Evolutionary conservation across 768 basidiomycete species (phyloP), one percentile per base, ranked within the genome.

Genomic region (Lentinula raphanica): DNA sequence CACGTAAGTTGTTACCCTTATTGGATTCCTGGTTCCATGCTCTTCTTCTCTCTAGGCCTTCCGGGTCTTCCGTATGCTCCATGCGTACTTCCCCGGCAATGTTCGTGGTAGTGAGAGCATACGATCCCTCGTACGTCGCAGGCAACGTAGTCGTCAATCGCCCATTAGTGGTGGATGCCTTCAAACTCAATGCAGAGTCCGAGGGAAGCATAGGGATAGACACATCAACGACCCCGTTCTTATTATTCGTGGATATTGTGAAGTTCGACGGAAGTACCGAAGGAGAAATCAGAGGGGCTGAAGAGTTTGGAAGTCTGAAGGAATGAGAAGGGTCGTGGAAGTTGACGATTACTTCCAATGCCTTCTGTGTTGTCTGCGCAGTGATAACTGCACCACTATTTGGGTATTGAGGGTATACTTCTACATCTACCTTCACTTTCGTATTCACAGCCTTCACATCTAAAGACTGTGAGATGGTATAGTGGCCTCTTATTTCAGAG

Each of bases 211-310:
- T 54, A 12, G 69, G 64, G 59, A 78, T 63, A 7, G 59, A 53
- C 29, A 79, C 49, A 5, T 59, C 15, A 45, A 76, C 45, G 4
- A 62, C 68, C 2, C 60, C 66, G 65, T 79, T 79, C 7, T 66
- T 66, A 65, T 79, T 79, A 8, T 65, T 66, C 1, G 77, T 72
- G 3, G 42, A 23, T 12, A 35, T 27, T 5, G 27, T n/a, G 15
- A 9, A 5, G 13, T 11, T 36, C 21, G 32, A 39, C 63, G 5
- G 70, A 67, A 17, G 54, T 54, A 36, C 76, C 66, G 48, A 59
- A 42, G 69, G 74, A n/a, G n/a, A n/a, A 79, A 6, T 51, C 29
- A 36, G 13, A 7, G 32, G 13, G 32, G 32, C 8, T 35, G 32
- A 35, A 13, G 13, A 35, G 32, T 35, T 35, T 7, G 13, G 8